Conservation (phyloP, 345 rosid genomes). For the Boechera retrofracta region DNA sequence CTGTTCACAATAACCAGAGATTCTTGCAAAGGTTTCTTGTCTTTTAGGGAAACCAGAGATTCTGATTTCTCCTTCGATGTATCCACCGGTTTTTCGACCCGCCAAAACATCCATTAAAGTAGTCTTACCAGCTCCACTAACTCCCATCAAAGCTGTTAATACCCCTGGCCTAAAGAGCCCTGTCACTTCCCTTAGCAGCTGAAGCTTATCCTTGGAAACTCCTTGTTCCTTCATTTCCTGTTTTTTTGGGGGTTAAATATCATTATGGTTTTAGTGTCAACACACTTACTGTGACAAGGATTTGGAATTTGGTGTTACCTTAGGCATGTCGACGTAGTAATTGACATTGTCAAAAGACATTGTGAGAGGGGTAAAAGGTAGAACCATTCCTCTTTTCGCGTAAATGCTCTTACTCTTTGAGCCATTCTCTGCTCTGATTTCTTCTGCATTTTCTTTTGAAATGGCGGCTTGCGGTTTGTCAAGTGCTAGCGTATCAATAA, state of each 20-base stretch:
- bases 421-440: slow-evolving; percentile 37
- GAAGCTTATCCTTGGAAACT: slow-evolving; percentile 68
- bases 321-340: slow-evolving; percentile 83
- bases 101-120: slow-evolving; percentile 97
- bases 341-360: slow-evolving; percentile 75
- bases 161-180: slow-evolving; percentile 93
- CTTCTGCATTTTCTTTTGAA: slow-evolving; percentile 57
- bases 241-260: not conserved
- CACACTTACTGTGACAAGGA: not conserved
- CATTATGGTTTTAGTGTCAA: not conserved
- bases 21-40: slow-evolving; percentile 94
- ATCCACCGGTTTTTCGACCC: slow-evolving; percentile 92
- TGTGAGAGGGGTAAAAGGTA: slow-evolving; percentile 79
- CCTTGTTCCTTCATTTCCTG: slow-evolving; percentile 95
- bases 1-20: slow-evolving; percentile 93
- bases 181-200: slow-evolving; percentile 73
- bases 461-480: slow-evolving; percentile 68
- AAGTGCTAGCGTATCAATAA: slow-evolving; percentile 54
- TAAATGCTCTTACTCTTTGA: slow-evolving; percentile 42
- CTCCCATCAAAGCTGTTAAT: slow-evolving; percentile 94
- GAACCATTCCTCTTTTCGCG: slow-evolving; percentile 76
- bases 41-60: slow-evolving; percentile 84
- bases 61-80: slow-evolving; percentile 81
- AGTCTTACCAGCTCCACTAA: slow-evolving; percentile 98
- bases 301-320: slow-evolving; percentile 48